phyloP scores from a whole-genome alignment of 192 early-diverging fungal species.

The Rhizophlyctis rosea region DNA sequence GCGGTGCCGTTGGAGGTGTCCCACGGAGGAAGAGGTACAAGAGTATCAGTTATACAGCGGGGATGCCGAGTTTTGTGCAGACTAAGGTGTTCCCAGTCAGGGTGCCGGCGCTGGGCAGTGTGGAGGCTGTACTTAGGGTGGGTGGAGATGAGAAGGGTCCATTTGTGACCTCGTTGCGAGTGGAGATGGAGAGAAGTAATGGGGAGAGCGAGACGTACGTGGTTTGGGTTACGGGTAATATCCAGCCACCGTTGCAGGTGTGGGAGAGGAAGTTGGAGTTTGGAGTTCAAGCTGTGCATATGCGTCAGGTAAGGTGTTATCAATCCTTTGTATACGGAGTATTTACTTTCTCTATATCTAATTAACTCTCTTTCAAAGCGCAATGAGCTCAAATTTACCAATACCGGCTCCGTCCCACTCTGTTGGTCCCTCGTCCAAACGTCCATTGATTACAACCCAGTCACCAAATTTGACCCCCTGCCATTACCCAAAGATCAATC shows the following conservation, averaged over 20 bases:
- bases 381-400: slow-evolving; percentile 44
- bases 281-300: slow-evolving; percentile 45
- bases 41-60: slow-evolving; percentile 16
- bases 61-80: not conserved
- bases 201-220: slow-evolving; percentile 39
- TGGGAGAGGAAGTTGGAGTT: slow-evolving; percentile 52
- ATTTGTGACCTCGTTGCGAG: slow-evolving; percentile 22
- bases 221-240: slow-evolving; percentile 41
- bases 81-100: slow-evolving; percentile 42
- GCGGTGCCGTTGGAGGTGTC: not conserved
- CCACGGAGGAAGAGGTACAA: slow-evolving; percentile 21
- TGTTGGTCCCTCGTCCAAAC: slow-evolving; percentile 38
- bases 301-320: slow-evolving; percentile 38
- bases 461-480: slow-evolving; percentile 34
- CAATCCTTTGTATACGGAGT: too few relatives aligned
- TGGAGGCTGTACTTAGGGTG: slow-evolving; percentile 27
- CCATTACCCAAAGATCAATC: slow-evolving; percentile 31
- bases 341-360: too few relatives aligned
- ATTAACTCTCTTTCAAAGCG: slow-evolving; percentile 25
- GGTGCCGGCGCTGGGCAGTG: slow-evolving; percentile 34
- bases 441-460: slow-evolving; percentile 24
- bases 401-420: slow-evolving; percentile 40
- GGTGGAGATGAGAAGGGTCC: slow-evolving; percentile 45
- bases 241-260: slow-evolving; percentile 45
- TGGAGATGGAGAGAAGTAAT: slow-evolving; percentile 38